A percentile compares a stretch with the other conserved stretches of the same genome.
Conservation (phyloP, 345 rosid genomes). For the Ceriops tagal region DNA sequence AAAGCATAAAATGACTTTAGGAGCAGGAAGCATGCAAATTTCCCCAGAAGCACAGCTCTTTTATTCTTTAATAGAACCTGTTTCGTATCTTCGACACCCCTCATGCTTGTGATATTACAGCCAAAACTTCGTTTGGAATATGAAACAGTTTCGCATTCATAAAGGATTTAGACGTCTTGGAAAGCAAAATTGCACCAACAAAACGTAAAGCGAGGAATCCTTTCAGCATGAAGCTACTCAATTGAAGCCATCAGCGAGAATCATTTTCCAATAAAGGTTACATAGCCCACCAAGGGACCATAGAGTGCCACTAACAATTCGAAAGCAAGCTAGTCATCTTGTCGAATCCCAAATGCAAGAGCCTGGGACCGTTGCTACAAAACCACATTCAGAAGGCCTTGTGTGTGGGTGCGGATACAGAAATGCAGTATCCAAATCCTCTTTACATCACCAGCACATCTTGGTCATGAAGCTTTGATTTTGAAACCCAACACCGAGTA, state of each 20-base stretch:
- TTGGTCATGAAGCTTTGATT: slow-evolving; percentile 10
- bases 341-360: slow-evolving; percentile 17
- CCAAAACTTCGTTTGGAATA: too few relatives aligned
- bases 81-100: too few relatives aligned
- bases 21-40: too few relatives aligned
- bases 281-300: background rate
- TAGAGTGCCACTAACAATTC: slow-evolving; percentile 21
- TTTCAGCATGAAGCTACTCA: background rate
- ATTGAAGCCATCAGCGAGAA: slow-evolving; percentile 17
- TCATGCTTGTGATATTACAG: too few relatives aligned
- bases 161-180: too few relatives aligned
- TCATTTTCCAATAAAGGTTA: slow-evolving; percentile 13
- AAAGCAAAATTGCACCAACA: too few relatives aligned
- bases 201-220: too few relatives aligned
- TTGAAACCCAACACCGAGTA: slow-evolving; percentile 11
- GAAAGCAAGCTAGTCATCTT: slow-evolving; percentile 11
- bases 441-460: slow-evolving; percentile 15
- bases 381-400: slow-evolving; percentile 8
- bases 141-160: too few relatives aligned
- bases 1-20: too few relatives aligned
- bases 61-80: too few relatives aligned
- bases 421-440: background rate
- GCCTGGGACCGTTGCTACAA: slow-evolving; percentile 1
- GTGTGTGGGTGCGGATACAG: background rate
- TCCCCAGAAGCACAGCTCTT: too few relatives aligned